These are phyloP conservation scores for Dispira simplex DNA, from an alignment of 192 early-diverging fungal genomes.

Conservation along the genomic window DNA sequence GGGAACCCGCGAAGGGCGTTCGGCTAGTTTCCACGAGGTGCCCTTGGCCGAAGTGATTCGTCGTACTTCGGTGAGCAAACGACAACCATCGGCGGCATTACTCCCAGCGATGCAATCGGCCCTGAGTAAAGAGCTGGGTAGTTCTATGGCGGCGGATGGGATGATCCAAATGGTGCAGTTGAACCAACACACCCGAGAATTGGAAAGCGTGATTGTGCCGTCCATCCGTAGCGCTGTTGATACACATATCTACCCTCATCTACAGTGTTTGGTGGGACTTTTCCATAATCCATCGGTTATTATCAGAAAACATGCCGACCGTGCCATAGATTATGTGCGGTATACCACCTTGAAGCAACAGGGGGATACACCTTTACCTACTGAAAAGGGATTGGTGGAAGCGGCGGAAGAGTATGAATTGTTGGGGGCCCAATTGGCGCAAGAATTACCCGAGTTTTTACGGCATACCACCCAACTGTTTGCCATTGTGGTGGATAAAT, in stretches of 20 bases:
- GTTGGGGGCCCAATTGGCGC: background rate
- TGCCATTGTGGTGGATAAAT: background rate
- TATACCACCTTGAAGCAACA: background rate
- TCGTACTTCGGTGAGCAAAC: too few relatives aligned
- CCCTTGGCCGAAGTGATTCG: too few relatives aligned
- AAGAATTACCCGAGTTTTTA: conserved; percentile 2
- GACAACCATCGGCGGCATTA: too few relatives aligned
- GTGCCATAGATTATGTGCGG: background rate
- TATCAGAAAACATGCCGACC: background rate
- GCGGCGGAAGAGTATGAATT: conserved; percentile 6
- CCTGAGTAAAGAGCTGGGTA: too few relatives aligned
- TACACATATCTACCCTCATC: background rate
- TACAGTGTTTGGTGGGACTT: conserved; percentile 3
- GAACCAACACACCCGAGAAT: background rate
- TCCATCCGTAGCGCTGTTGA: background rate
- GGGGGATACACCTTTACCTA: conserved; percentile 2
- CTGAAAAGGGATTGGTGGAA: background rate
- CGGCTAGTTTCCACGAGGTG: too few relatives aligned
- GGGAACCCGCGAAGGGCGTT: too few relatives aligned
- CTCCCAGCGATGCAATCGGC: too few relatives aligned
- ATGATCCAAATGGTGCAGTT: background rate
- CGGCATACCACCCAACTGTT: background rate
- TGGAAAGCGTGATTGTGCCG: background rate
- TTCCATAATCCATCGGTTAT: conserved; percentile 8
- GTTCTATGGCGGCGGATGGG: too few relatives aligned